Base-by-base conservation (phyloP, 2,329 filamentous ascomycete genomes). In the Hypomyces perniciosus region DNA sequence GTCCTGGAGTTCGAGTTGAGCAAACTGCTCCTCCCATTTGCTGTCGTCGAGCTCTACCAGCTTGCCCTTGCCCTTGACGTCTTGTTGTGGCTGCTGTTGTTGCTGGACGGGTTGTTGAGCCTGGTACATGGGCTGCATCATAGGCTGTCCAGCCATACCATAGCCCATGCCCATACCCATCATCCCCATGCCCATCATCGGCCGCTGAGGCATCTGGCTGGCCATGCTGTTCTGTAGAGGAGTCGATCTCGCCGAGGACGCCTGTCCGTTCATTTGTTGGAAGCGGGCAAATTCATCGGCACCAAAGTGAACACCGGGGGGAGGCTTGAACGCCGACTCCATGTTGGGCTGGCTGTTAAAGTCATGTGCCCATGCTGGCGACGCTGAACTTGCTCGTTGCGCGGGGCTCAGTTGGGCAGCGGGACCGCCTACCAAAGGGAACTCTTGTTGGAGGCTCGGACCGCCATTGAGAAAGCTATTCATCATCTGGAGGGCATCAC, bases 21-120 rank as follows among this genome's bases (percentile, higher is more conserved):
- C 88, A 68, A 99, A 99, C 68, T 97, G 90, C 61, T 90, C 89
- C 70, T 97, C 92, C 93, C 93, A 97, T 64, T 95, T 86, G 63
- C 86, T 76, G 61, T 99, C 92, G 65, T 96, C 90, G 27, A 97
- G 80, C 72, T 97, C 93, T 9, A 97, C 85, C 72, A 97, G 82
- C 69, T 95, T 95, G 37, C 88, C 91, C 67, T 97, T 97, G 53
- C 87, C 88, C 68, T 90, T 87, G 45, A 71, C 75, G 57, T 80
- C 76, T 46, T 71, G 68, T 52, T 73, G 71, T 59, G 73, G 74
- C 59, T 72, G 69, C 50, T 74, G 71, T 59, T 74, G 74, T 62
- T 75, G 63, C 61, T 76, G 64, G 57, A 70, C 66, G 41, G 64
- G 69, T 50, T 73, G 71, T 59, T 74, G 74, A 61, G 72, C 64